Percentiles rank a stretch among this genome's conserved stretches.
Conservation (phyloP, 2,329 filamentous ascomycete genomes). For the Volutella citrinella region DNA sequence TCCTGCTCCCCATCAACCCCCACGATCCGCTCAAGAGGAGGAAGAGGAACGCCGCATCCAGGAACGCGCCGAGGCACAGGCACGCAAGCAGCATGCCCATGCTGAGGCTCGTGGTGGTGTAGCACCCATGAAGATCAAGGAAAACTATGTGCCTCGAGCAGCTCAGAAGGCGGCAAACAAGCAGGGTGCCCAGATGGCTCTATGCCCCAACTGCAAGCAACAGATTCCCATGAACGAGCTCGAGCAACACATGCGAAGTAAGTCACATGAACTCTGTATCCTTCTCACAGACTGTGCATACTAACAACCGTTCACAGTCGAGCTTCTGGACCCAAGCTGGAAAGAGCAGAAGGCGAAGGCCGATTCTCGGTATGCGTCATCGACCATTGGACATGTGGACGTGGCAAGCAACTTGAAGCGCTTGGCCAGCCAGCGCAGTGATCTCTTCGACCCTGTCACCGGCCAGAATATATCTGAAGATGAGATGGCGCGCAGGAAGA, state of each 20-base stretch:
- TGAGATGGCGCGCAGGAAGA: constrained; percentile 72
- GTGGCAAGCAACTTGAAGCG: constrained; percentile 94
- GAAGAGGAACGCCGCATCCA: constrained; percentile 63
- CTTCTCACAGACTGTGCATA: neutral
- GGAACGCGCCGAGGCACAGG: constrained; percentile 58
- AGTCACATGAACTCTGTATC: constrained; percentile 28
- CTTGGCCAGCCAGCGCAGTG: constrained; percentile 82
- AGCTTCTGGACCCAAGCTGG: constrained; percentile 90
- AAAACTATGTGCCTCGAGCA: constrained; percentile 86
- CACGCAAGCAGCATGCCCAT: constrained; percentile 71
- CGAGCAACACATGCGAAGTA: constrained; percentile 87
- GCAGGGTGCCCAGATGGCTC: constrained; percentile 61
- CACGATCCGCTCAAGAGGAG: constrained; percentile 49
- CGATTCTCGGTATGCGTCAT: constrained; percentile 78
- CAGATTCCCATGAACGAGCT: constrained; percentile 84
- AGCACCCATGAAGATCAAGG: constrained; percentile 82
- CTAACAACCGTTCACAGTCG: constrained; percentile 60
- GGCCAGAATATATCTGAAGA: constrained; percentile 70
- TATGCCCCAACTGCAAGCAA: constrained; percentile 93
- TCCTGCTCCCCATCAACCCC: constrained; percentile 23
- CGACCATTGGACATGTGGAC: constrained; percentile 81
- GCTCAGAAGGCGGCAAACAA: constrained; percentile 68
- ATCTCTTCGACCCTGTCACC: constrained; percentile 77
- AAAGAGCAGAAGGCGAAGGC: constrained; percentile 92
- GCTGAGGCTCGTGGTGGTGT: constrained; percentile 69